phyloP scores from a whole-genome alignment of 2,329 filamentous ascomycete genomes.

The Erysiphe pulchra region DNA sequence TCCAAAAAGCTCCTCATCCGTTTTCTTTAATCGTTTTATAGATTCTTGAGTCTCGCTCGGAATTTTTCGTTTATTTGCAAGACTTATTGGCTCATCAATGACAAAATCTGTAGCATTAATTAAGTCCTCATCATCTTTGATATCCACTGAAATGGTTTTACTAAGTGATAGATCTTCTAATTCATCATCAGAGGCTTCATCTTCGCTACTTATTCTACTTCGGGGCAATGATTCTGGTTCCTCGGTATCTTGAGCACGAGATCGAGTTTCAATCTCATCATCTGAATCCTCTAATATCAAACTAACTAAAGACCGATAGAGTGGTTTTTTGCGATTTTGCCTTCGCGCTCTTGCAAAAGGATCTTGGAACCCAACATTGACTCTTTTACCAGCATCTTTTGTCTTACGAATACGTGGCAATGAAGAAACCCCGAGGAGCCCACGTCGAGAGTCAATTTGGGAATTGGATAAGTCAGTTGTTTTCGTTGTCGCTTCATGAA shows the following conservation, averaged over 20 bases:
- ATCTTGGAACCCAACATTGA: conserved; percentile 38
- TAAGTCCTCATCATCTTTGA: conserved; percentile 29
- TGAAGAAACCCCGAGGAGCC: conserved; percentile 31
- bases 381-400: conserved; percentile 28
- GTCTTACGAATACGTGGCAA: conserved; percentile 53
- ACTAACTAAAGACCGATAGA: conserved; percentile 36
- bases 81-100: not conserved
- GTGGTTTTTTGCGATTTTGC: conserved; percentile 23
- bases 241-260: conserved; percentile 51
- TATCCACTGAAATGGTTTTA: conserved; percentile 16
- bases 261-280: conserved; percentile 42
- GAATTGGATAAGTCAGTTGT: conserved; percentile 40
- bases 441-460: conserved; percentile 29
- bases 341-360: conserved; percentile 36
- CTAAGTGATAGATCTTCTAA: conserved; percentile 4
- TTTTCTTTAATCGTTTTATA: conserved; percentile 58
- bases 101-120: conserved; percentile 33
- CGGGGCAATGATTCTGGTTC: conserved; percentile 61
- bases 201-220: conserved; percentile 44
- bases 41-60: conserved; percentile 42
- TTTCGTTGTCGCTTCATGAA: conserved; percentile 27
- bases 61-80: conserved; percentile 41
- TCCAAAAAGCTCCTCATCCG: conserved; percentile 53
- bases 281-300: conserved; percentile 42
- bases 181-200: conserved; percentile 17